Percentiles rank a stretch among this genome's conserved stretches.
These are phyloP conservation scores for Cercospora sp. DNA, from an alignment of 2,329 filamentous ascomycete species.

Conservation along the genomic window DNA sequence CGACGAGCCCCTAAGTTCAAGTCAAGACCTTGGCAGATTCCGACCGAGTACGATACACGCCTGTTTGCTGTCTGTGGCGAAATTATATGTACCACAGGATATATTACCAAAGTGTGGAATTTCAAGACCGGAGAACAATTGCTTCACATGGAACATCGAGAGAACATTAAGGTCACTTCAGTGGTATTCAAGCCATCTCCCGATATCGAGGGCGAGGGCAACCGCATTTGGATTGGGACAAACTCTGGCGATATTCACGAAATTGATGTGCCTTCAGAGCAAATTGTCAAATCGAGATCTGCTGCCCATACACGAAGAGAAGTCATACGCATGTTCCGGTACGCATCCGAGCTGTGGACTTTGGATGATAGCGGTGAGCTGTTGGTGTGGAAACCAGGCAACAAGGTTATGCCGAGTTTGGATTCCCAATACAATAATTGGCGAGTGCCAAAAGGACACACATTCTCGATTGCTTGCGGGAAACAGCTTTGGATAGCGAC, in stretches of 20 bases:
- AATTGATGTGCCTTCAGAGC: conserved; percentile 75
- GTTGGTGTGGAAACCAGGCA: conserved; percentile 80
- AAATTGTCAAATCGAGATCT: conserved; percentile 66
- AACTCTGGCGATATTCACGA: conserved; percentile 87
- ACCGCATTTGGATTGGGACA: conserved; percentile 84
- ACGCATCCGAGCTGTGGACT: conserved; percentile 90
- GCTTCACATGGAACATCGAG: conserved; percentile 78
- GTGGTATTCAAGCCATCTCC: conserved; percentile 81
- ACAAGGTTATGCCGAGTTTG: conserved; percentile 71
- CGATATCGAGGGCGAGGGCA: conserved; percentile 77
- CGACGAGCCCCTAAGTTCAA: conserved; percentile 76
- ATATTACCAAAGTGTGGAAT: conserved; percentile 86
- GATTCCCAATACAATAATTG: conserved; percentile 73
- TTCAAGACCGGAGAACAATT: conserved; percentile 76
- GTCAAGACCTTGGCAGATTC: conserved; percentile 71
- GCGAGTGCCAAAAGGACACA: conserved; percentile 76
- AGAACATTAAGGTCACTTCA: conserved; percentile 78
- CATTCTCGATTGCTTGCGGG: conserved; percentile 84
- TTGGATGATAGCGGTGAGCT: conserved; percentile 86
- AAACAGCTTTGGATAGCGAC: conserved; percentile 84
- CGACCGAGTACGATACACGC: conserved; percentile 82
- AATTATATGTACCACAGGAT: conserved; percentile 81
- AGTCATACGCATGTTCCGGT: conserved; percentile 80
- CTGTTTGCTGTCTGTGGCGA: conserved; percentile 86
- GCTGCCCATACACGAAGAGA: conserved; percentile 76